phyloP scores from a whole-genome alignment of 306 rosid species.

The Dalbergia cochinchinensis region DNA sequence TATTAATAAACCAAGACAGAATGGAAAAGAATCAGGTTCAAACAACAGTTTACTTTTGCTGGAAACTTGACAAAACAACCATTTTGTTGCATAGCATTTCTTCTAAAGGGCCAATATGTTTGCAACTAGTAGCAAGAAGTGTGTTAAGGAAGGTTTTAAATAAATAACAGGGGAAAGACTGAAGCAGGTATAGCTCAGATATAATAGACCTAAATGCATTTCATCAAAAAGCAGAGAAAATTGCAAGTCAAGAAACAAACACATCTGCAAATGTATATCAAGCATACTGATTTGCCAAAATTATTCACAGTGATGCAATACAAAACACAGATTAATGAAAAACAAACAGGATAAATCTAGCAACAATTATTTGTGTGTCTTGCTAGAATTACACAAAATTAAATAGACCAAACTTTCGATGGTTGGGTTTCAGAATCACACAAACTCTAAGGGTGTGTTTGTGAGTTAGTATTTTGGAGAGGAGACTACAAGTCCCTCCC shows the following conservation, averaged over 20 bases:
- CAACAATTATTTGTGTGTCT: not conserved
- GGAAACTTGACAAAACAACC: slow-evolving; percentile 29
- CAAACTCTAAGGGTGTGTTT: no score
- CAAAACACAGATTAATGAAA: not conserved
- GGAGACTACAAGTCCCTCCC: no score
- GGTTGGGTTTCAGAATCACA: slow-evolving; percentile 20
- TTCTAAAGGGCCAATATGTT: slow-evolving; percentile 16
- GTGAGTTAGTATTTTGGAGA: no score
- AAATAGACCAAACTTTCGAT: slow-evolving; percentile 16
- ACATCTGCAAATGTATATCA: not conserved
- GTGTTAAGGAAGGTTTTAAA: slow-evolving; percentile 12
- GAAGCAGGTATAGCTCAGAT: slow-evolving; percentile 20
- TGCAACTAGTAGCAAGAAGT: slow-evolving; percentile 30
- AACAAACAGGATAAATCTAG: not conserved
- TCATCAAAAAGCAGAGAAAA: slow-evolving; percentile 36
- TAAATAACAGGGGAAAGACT: slow-evolving; percentile 18
- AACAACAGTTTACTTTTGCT: slow-evolving; percentile 4
- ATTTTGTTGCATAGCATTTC: slow-evolving; percentile 17
- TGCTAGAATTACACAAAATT: slow-evolving; percentile 27
- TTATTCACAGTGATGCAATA: not conserved
- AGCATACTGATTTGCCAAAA: slow-evolving; percentile 30
- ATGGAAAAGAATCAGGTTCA: slow-evolving; percentile 33
- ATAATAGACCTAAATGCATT: slow-evolving; percentile 14
- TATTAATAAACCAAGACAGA: slow-evolving; percentile 41
- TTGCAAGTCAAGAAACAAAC: not conserved